These are phyloP conservation scores for Mesotaenium endlicherianum DNA, from an alignment of 139 green algal genomes.

Conservation along the genomic window DNA sequence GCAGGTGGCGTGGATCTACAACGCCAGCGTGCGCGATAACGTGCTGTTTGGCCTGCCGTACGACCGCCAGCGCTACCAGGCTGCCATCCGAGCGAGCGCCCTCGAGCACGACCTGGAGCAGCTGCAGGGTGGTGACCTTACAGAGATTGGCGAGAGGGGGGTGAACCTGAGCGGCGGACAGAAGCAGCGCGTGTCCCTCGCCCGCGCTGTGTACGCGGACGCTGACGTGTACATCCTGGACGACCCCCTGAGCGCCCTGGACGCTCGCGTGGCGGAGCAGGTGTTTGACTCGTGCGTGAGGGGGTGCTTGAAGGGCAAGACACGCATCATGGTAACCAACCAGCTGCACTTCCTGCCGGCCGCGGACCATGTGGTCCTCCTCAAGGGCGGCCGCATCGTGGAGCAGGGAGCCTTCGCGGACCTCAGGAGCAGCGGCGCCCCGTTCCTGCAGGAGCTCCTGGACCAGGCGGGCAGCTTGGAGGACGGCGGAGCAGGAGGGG, in stretches of 20 bases:
- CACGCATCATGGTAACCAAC: constrained; percentile 80
- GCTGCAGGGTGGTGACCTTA: constrained; percentile 68
- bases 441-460: constrained; percentile 27
- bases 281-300: constrained; percentile 73
- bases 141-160: constrained; percentile 68
- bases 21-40: constrained; percentile 59
- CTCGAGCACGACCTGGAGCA: constrained; percentile 59
- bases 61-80: constrained; percentile 43
- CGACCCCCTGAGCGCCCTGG: constrained; percentile 86
- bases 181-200: constrained; percentile 75
- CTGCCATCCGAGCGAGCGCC: constrained; percentile 22
- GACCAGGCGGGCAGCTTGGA: constrained; percentile 37
- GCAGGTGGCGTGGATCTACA: constrained; percentile 60
- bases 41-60: constrained; percentile 58
- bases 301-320: constrained; percentile 59
- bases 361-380: constrained; percentile 24
- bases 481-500: background rate
- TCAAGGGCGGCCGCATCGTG: constrained; percentile 22
- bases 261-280: constrained; percentile 70
- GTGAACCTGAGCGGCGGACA: constrained; percentile 71
- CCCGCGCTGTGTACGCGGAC: constrained; percentile 69
- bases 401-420: constrained; percentile 28
- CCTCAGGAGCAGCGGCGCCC: background rate
- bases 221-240: constrained; percentile 82
- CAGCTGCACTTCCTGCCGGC: constrained; percentile 59